These are phyloP conservation scores for Rozella allomycis DNA, from an alignment of 371 early-diverging fungal genomes.

Conservation along the genomic window DNA sequence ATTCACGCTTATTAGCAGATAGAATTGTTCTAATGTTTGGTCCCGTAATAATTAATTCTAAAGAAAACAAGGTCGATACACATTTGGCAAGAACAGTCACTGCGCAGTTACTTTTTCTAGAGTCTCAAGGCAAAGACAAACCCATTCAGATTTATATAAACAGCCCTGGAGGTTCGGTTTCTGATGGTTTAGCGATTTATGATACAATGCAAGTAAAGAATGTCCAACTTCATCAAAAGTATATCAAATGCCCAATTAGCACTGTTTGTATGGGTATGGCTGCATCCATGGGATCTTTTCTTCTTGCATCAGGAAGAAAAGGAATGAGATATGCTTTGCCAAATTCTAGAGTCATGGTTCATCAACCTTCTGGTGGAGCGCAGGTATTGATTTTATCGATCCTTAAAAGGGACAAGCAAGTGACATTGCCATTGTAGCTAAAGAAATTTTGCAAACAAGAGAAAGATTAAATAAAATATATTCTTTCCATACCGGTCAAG, in stretches of 20 bases:
- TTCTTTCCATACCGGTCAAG: slow-evolving; percentile 59
- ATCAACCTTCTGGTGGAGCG: slow-evolving; percentile 41
- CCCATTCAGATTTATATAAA: slow-evolving; percentile 81
- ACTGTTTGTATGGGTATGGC: slow-evolving; percentile 92
- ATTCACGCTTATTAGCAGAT: slow-evolving; percentile 83
- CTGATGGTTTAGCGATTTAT: slow-evolving; percentile 3
- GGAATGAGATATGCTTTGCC: slow-evolving; percentile 75
- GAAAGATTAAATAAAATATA: slow-evolving; percentile 68
- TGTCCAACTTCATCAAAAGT: slow-evolving; percentile 23
- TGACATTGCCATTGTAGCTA: slow-evolving; percentile 90
- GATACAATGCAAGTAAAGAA: slow-evolving; percentile 3
- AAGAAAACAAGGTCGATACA: slow-evolving; percentile 43
- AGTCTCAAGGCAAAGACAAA: slow-evolving; percentile 79
- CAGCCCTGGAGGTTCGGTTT: slow-evolving; percentile 80
- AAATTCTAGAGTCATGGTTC: slow-evolving; percentile 85
- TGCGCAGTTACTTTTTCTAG: slow-evolving; percentile 83
- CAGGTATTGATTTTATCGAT: background rate
- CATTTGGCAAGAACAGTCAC: slow-evolving; percentile 57
- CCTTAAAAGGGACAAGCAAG: slow-evolving; percentile 60
- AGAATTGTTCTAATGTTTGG: slow-evolving; percentile 86
- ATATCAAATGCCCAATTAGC: slow-evolving; percentile 71
- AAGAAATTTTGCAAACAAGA: slow-evolving; percentile 77
- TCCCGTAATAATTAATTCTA: slow-evolving; percentile 22
- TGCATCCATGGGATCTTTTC: slow-evolving; percentile 88
- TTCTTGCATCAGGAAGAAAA: slow-evolving; percentile 66